Evolutionary conservation across 2,329 filamentous ascomycete species (phyloP), one percentile per base, ranked within the genome.

Genomic region (Oidium heveae): DNA sequence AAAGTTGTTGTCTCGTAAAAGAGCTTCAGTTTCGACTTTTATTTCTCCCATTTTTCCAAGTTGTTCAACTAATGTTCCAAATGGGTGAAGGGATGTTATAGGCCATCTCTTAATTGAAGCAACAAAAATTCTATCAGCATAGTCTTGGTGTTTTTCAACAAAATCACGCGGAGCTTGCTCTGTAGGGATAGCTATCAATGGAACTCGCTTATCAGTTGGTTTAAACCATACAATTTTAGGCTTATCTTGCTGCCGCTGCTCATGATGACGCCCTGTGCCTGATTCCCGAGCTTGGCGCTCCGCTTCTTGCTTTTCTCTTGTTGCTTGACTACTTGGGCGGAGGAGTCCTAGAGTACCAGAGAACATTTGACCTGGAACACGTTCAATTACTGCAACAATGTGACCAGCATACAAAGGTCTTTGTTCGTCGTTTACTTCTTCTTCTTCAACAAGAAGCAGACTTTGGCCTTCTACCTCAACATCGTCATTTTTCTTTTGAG

Each of bases 181-280:
- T 2, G 91, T 98, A 1, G 91, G 91, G 59, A 98, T 98, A 54
- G 91, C 91, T 68, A 98, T 98, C 60, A 98, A 74, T 52, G 91
- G 91, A 51, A 98, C 91, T 65, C 91, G 86, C 77, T 59, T 59
- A 57, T 98, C 91, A 0, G 91, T 98, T 56, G 91, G 91, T 74
- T 98, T 98, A 73, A 98, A 98, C 91, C 91, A 98, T 44, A 98
- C 91, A 69, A 98, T 98, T 79, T 98, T 98, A 59, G 91, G 91
- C 71, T 95, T 95, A 59, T 98, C 91, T 66, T 93, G 87, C 59
- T 85, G 79, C 54, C 88, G 85, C 59, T 83, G 81, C 58, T 88
- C 85, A 60, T 91, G 81, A 54, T 81, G 77, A 58, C 83, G 80
- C 54, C 71, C 70, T 59, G 76, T 75, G 60, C 73, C 75, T 58